These are phyloP conservation scores for Rhizoclosmatium globosum DNA, from an alignment of 192 early-diverging fungal species.

Conservation along the genomic window DNA sequence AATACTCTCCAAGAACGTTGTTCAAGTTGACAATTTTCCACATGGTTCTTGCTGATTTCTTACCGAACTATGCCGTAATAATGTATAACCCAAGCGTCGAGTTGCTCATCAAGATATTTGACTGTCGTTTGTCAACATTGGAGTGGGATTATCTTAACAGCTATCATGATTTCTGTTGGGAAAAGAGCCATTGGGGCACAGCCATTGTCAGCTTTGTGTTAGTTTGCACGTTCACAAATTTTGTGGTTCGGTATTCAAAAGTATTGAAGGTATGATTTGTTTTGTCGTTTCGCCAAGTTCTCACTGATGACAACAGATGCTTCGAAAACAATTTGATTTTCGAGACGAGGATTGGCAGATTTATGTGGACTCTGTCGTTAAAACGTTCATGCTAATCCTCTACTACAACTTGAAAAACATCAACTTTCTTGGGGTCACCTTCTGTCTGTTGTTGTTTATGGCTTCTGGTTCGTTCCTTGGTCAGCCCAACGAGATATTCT, in stretches of 20 bases:
- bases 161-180: neutral
- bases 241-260: slow-evolving; percentile 15
- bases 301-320: neutral
- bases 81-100: slow-evolving; percentile 10
- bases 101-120: neutral
- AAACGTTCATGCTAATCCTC: slow-evolving; percentile 10
- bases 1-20: neutral
- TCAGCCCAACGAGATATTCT: neutral
- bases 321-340: slow-evolving; percentile 5
- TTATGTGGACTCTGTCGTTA: slow-evolving; percentile 3
- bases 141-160: neutral
- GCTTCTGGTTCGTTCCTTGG: neutral
- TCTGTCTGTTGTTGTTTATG: neutral
- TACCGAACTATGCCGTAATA: slow-evolving; percentile 13
- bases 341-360: slow-evolving; percentile 8
- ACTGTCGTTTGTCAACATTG: neutral
- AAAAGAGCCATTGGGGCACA: neutral
- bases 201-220: neutral
- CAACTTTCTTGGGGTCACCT: neutral
- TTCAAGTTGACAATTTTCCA: neutral
- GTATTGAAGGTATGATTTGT: slow-evolving; percentile 1
- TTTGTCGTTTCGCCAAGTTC: neutral
- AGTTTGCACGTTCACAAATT: slow-evolving; percentile 12
- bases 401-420: neutral
- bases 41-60: neutral